These are phyloP conservation scores for Capsella bursapastoris DNA, from an alignment of 345 rosid genomes.

Conservation along the genomic window DNA sequence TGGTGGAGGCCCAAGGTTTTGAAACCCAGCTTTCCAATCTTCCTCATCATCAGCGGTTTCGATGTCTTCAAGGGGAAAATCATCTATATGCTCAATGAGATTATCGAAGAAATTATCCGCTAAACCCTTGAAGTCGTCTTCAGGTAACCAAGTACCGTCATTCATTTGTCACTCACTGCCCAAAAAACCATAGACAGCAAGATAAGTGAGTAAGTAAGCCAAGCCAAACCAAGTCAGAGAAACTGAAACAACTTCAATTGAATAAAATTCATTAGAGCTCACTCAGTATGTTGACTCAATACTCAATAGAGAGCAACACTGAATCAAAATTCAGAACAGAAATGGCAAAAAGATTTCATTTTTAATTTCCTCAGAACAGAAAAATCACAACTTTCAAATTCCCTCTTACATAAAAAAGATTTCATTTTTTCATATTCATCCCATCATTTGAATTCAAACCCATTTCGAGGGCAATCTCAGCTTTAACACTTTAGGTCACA, in stretches of 20 bases:
- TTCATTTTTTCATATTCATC: background rate
- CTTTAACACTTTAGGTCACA: slow-evolving; percentile 12
- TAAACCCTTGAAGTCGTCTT: slow-evolving; percentile 59
- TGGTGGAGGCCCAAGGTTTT: slow-evolving; percentile 72
- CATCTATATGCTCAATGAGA: slow-evolving; percentile 50
- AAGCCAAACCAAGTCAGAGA: slow-evolving; percentile 15
- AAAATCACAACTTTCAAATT: background rate
- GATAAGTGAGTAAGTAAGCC: background rate
- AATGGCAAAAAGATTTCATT: slow-evolving; percentile 9
- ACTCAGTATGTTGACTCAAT: slow-evolving; percentile 18
- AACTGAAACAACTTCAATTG: too few species aligned
- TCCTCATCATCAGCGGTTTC: slow-evolving; percentile 49
- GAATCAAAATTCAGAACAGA: slow-evolving; percentile 8
- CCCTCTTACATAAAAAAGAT: slow-evolving; percentile 8
- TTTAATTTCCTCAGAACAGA: too few species aligned
- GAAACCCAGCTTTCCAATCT: slow-evolving; percentile 72
- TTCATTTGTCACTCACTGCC: slow-evolving; percentile 49
- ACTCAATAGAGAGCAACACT: background rate
- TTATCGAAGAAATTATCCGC: slow-evolving; percentile 71
- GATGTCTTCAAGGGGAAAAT: slow-evolving; percentile 62
- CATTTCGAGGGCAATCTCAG: slow-evolving; percentile 7
- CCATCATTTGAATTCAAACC: background rate
- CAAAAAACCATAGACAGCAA: background rate
- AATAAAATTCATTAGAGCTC: background rate
- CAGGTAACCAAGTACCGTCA: slow-evolving; percentile 58